Conservation (phyloP, 2,329 filamentous ascomycete species). For the Septoria petroselini region DNA sequence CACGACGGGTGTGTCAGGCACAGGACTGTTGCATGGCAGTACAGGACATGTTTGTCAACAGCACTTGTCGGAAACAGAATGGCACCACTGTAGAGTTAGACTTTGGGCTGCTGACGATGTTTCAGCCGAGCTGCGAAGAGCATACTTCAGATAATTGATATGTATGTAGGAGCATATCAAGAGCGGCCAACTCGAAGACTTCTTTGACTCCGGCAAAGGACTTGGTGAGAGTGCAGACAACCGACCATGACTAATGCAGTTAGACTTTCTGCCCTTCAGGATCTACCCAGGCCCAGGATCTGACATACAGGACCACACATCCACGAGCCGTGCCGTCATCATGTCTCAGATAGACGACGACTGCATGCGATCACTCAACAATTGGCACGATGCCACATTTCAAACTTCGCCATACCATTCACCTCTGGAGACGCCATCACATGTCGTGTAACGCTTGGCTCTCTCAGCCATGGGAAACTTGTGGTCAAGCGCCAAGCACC, state of each 20-base stretch:
- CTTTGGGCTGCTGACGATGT: background rate
- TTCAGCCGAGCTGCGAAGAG: background rate
- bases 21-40: slow-evolving; percentile 2
- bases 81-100: background rate
- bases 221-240: no score
- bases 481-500: background rate
- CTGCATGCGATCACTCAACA: background rate
- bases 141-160: background rate
- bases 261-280: background rate
- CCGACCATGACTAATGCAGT: background rate
- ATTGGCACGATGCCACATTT: no score
- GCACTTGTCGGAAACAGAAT: background rate
- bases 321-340: background rate
- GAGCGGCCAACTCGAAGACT: background rate
- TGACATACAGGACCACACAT: no score
- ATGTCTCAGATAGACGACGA: slow-evolving; percentile 1
- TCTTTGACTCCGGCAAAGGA: no score
- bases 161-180: background rate
- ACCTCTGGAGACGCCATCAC: no score
- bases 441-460: no score
- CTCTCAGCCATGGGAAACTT: no score
- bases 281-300: no score
- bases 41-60: background rate
- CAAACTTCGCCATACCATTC: no score
- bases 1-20: background rate